Evolutionary conservation across 768 basidiomycete genomes (phyloP), one percentile per base, ranked within the genome.

Genomic region (Hirschioporus abietinus): DNA sequence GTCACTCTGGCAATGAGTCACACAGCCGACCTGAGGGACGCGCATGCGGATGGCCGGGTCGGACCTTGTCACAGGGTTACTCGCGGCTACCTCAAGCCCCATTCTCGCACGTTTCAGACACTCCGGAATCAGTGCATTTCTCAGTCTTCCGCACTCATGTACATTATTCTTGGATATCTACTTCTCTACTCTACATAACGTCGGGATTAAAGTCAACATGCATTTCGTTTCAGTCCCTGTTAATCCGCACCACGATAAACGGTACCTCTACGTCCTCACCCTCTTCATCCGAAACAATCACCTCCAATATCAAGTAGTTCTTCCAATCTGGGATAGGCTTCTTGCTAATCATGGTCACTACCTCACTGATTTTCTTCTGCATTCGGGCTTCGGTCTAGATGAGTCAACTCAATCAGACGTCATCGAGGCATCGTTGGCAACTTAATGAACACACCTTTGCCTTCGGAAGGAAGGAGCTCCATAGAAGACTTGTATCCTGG

Each of bases 251-350:
- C 65, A 93, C 85, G 71, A 94, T 86, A 82, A 94, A 95, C 0
- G 92, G 92, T 25, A 95, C 95, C 83, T 99, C 96, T 23, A 99
- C 95, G 73, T 98, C 96, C 76, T 98, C 96, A 64, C 86, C 94
- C 15, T 92, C 86, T 73, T 94, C 93, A 72, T 98, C 96, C 66
- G 86, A 87, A 26, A 91, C 91, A 94, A 99, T 96, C 62, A 98
- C 87, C 78, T 98, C 97, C 17, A 95, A 93, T 59, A 96, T 82
- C 52, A 99, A 83, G 71, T 94, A 89, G 73, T 88, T 95, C 67
- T 84, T 84, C 74, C 95, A 89, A 9, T 91, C 86, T 15, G 89
- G 89, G 67, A 99, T 85, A 7, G 94, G 87, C 79, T 96, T 98
- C 87, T 93, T 98, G 82, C 92, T 95, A 66, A 99, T 95, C 65